Conservation (phyloP, 176 grass and related monocot species). For the Carex littledalei region DNA sequence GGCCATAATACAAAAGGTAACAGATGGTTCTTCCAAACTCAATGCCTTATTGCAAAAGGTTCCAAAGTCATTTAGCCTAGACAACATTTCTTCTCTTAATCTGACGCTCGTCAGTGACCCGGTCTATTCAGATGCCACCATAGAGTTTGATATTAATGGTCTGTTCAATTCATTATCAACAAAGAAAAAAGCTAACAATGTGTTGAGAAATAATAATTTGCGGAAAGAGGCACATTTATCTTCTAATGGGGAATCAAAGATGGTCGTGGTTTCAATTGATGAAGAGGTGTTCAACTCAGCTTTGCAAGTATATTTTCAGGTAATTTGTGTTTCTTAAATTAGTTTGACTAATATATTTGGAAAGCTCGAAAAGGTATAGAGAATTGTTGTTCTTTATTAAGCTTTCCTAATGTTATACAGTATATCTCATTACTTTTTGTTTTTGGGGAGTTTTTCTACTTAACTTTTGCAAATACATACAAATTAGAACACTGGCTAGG, state of each 20-base stretch:
- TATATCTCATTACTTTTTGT: background rate
- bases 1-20: conserved; percentile 70
- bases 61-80: conserved; percentile 57
- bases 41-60: conserved; percentile 64
- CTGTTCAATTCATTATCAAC: conserved; percentile 44
- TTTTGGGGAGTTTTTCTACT: background rate
- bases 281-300: conserved; percentile 77
- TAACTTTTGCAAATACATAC: background rate
- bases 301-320: conserved; percentile 70
- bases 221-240: conserved; percentile 41
- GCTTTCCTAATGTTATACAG: background rate
- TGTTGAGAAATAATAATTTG: conserved; percentile 37
- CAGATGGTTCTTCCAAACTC: conserved; percentile 57
- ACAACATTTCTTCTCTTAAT: conserved; percentile 64
- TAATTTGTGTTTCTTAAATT: conserved; percentile 26
- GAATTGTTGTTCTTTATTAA: background rate
- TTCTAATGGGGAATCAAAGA: conserved; percentile 63
- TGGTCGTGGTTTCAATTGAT: conserved; percentile 76
- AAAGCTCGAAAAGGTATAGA: background rate
- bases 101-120: conserved; percentile 72
- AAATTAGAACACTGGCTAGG: background rate
- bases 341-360: background rate
- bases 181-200: background rate
- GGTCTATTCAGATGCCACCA: conserved; percentile 50
- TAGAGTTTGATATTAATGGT: conserved; percentile 85